Percentiles rank a stretch among this genome's conserved stretches.
Evolutionary conservation across 2,329 filamentous ascomycete species (phyloP).

Genomic region (Pseudogymnoascus sp.): DNA sequence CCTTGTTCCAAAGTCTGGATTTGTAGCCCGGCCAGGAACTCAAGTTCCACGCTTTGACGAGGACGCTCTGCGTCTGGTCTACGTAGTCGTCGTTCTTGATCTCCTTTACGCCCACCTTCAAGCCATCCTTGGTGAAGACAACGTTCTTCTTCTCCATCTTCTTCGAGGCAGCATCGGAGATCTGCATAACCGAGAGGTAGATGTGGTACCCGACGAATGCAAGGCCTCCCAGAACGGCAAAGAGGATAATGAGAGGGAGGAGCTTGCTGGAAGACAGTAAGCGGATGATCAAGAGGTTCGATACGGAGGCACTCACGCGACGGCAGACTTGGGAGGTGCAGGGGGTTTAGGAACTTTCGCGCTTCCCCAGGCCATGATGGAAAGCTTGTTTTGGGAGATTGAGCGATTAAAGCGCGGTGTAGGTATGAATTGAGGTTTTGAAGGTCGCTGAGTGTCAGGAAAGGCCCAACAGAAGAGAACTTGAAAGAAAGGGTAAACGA

Average conservation of each 20-base stretch:
- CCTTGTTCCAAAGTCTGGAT: constrained; percentile 31
- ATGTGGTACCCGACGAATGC: constrained; percentile 66
- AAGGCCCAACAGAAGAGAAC: not conserved
- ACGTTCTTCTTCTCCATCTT: constrained; percentile 71
- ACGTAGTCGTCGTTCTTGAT: constrained; percentile 62
- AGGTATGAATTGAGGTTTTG: not conserved
- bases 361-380: constrained; percentile 30
- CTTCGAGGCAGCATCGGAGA: constrained; percentile 56
- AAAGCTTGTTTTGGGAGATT: constrained; percentile 11
- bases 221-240: constrained; percentile 46
- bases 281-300: not conserved
- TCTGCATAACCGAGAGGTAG: constrained; percentile 58
- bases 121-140: constrained; percentile 65
- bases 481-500: not conserved
- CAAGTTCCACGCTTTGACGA: constrained; percentile 60
- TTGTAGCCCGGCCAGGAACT: constrained; percentile 29
- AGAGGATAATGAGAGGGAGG: constrained; percentile 57
- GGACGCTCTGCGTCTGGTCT: constrained; percentile 61
- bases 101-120: constrained; percentile 63
- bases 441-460: not conserved
- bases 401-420: constrained; percentile 10
- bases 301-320: constrained; percentile 22
- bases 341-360: constrained; percentile 20
- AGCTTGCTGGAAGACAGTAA: constrained; percentile 36
- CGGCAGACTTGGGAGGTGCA: constrained; percentile 26